A percentile compares a stretch with the other conserved stretches of the same genome.
Conservation (phyloP, 352 stramenopile genomes). For the Globisporangium sylvaticum region DNA sequence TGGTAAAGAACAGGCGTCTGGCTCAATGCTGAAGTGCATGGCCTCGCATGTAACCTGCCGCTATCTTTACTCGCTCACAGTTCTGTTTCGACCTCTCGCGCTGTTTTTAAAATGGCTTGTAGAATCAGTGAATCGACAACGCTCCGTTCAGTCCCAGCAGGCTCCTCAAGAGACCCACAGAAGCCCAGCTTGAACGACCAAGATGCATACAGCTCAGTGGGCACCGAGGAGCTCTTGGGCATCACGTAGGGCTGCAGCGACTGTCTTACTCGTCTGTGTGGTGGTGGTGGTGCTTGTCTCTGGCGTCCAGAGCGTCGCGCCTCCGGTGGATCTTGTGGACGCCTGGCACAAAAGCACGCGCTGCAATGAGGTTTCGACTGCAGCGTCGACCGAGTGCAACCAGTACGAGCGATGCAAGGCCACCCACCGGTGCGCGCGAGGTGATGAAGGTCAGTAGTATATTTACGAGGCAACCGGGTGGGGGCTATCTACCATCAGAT, state of each 20-base stretch:
- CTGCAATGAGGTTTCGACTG: constrained; percentile 44
- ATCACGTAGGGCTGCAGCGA: background rate
- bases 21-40: background rate
- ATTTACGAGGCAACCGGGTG: no score
- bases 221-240: background rate
- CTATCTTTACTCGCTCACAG: background rate
- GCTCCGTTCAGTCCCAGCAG: background rate
- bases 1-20: no score
- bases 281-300: background rate
- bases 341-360: constrained; percentile 57
- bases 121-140: background rate
- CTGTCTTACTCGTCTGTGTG: background rate
- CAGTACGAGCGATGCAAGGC: constrained; percentile 94
- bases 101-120: background rate
- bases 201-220: background rate
- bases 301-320: background rate
- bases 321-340: constrained; percentile 23
- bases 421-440: constrained; percentile 90
- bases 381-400: constrained; percentile 24
- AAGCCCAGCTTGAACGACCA: background rate
- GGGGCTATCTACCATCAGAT: no score
- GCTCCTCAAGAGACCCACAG: no score
- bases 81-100: background rate
- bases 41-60: background rate
- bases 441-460: constrained; percentile 61